A percentile compares a stretch with the other conserved stretches of the same genome.
These are phyloP conservation scores for Gossypium thurberi DNA, from an alignment of 345 rosid genomes.

Conservation along the genomic window DNA sequence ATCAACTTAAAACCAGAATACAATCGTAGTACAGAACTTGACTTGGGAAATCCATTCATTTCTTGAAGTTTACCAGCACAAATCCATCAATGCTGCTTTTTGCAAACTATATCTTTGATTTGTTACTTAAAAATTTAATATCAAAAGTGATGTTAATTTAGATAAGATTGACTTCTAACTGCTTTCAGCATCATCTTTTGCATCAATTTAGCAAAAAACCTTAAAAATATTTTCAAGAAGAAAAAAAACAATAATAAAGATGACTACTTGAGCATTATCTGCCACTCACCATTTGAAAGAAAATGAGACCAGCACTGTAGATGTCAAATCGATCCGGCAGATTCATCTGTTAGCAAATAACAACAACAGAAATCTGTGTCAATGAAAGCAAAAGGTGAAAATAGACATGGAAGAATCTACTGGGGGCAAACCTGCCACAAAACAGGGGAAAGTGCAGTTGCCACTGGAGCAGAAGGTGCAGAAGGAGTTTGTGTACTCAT, in stretches of 20 bases:
- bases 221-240: background rate
- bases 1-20: background rate
- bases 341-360: slow-evolving; percentile 60
- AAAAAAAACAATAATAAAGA: background rate
- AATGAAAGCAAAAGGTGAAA: slow-evolving; percentile 12
- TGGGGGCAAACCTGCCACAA: slow-evolving; percentile 55
- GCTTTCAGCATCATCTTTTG: background rate
- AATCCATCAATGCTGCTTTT: background rate
- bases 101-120: background rate
- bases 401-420: background rate
- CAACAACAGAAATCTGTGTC: background rate
- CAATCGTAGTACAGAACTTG: background rate
- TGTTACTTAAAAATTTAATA: background rate
- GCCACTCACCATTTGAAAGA: slow-evolving; percentile 79
- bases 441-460: slow-evolving; percentile 46
- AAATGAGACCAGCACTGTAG: slow-evolving; percentile 87
- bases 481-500: slow-evolving; percentile 99
- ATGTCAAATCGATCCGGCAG: slow-evolving; percentile 93
- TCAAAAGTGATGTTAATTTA: background rate
- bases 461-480: slow-evolving; percentile 96
- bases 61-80: background rate
- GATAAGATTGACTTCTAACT: background rate
- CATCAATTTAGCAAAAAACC: background rate
- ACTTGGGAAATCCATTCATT: background rate
- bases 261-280: background rate